Percentiles rank a stretch among this genome's conserved stretches.
Evolutionary conservation across 768 basidiomycete genomes (phyloP).

Genomic region (Myochromella boudieri): DNA sequence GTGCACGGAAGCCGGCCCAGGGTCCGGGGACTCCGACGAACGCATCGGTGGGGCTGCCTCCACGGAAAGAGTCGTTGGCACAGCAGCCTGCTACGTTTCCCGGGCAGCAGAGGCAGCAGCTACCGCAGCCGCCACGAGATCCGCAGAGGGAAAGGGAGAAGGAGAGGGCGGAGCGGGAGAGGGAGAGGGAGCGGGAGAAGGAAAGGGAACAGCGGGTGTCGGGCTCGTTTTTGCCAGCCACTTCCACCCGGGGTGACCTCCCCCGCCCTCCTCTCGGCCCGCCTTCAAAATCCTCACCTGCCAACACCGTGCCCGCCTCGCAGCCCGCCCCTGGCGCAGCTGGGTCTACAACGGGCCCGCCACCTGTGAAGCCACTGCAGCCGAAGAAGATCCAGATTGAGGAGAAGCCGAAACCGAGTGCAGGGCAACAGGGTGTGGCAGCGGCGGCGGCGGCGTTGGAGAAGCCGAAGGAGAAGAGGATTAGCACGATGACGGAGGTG

Average conservation of each 20-base stretch:
- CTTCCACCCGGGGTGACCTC: constrained; percentile 21
- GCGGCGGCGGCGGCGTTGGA: constrained; percentile 76
- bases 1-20: constrained; percentile 60
- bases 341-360: constrained; percentile 52
- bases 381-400: constrained; percentile 75
- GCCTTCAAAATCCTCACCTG: constrained; percentile 46
- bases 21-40: constrained; percentile 38
- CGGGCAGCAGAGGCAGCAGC: constrained; percentile 22
- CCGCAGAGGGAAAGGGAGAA: constrained; percentile 19
- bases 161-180: constrained; percentile 20
- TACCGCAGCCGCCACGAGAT: constrained; percentile 24
- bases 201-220: constrained; percentile 24
- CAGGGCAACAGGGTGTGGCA: constrained; percentile 56
- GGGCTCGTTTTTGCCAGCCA: background rate
- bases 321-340: constrained; percentile 47
- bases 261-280: constrained; percentile 36
- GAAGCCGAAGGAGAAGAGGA: constrained; percentile 83
- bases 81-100: too few species aligned
- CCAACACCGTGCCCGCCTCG: constrained; percentile 41
- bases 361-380: constrained; percentile 74
- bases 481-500: constrained; percentile 94
- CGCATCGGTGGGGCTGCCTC: constrained; percentile 32
- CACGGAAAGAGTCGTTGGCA: constrained; percentile 50
- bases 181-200: constrained; percentile 22
- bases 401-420: constrained; percentile 45